Conservation (phyloP, 176 grass and related monocot species). For the Oryza coarctata region DNA sequence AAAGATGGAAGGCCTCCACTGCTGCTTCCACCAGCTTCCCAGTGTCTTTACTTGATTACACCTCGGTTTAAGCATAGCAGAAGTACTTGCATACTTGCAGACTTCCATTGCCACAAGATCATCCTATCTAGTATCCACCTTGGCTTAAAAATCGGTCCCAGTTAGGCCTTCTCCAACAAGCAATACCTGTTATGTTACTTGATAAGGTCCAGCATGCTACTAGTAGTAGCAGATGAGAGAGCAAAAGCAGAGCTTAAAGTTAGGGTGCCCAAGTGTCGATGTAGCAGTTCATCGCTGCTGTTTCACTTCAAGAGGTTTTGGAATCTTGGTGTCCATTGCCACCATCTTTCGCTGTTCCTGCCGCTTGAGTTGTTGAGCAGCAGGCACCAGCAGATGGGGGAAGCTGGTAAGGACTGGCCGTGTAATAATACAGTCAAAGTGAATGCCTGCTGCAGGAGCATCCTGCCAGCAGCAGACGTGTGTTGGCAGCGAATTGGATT, state of each 20-base stretch:
- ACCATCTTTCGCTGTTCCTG: constrained; percentile 21
- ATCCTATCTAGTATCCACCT: neutral
- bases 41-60: neutral
- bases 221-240: neutral
- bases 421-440: constrained; percentile 53
- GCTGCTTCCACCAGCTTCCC: constrained; percentile 22
- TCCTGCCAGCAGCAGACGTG: constrained; percentile 27
- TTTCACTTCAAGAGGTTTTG: constrained; percentile 32
- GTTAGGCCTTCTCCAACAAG: constrained; percentile 6
- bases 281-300: constrained; percentile 13
- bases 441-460: constrained; percentile 36
- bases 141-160: neutral
- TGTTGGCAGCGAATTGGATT: constrained; percentile 42
- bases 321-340: constrained; percentile 12
- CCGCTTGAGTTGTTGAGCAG: constrained; percentile 35
- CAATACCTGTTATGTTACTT: neutral
- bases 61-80: constrained; percentile 19
- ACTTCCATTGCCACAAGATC: neutral
- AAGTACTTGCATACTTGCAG: neutral
- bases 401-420: constrained; percentile 25
- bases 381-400: neutral
- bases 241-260: constrained; percentile 26
- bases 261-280: neutral
- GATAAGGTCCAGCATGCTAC: neutral
- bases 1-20: constrained; percentile 30